phyloP scores from a whole-genome alignment of 345 rosid species.

The Euphorbia lathyris region DNA sequence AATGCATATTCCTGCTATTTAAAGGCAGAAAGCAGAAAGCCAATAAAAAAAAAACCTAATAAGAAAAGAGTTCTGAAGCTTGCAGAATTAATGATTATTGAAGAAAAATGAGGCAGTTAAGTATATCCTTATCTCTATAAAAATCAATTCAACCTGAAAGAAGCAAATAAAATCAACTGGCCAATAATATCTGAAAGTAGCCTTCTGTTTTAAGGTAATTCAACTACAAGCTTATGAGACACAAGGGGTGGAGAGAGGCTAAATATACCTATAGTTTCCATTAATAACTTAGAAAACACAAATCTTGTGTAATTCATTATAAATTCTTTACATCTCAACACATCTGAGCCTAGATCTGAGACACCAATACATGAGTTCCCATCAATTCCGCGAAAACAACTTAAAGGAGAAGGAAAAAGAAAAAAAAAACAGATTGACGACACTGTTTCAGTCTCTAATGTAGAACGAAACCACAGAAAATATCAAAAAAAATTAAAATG shows the following conservation, averaged over 20 bases:
- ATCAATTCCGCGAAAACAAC: neutral
- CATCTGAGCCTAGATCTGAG: neutral
- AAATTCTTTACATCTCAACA: neutral
- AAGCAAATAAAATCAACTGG: neutral
- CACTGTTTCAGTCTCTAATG: neutral
- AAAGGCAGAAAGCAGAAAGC: neutral
- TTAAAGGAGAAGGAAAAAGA: too few species aligned
- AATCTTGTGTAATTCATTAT: neutral
- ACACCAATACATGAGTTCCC: neutral
- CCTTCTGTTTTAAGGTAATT: neutral
- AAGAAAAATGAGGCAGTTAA: neutral
- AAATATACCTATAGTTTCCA: neutral
- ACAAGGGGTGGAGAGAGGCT: neutral
- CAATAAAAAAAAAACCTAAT: neutral
- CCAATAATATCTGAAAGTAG: neutral
- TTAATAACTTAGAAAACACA: neutral
- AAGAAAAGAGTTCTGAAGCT: neutral
- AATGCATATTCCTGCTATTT: neutral
- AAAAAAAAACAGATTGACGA: neutral
- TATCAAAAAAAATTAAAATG: neutral
- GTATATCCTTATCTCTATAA: slow-evolving; percentile 3
- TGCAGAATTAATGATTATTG: neutral
- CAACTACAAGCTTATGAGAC: neutral
- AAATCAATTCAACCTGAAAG: neutral
- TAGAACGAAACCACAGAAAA: neutral